A percentile compares a stretch with the other conserved stretches of the same genome.
Evolutionary conservation across 192 early-diverging fungal species (phyloP).

Genomic region (Coemansia sp.): DNA sequence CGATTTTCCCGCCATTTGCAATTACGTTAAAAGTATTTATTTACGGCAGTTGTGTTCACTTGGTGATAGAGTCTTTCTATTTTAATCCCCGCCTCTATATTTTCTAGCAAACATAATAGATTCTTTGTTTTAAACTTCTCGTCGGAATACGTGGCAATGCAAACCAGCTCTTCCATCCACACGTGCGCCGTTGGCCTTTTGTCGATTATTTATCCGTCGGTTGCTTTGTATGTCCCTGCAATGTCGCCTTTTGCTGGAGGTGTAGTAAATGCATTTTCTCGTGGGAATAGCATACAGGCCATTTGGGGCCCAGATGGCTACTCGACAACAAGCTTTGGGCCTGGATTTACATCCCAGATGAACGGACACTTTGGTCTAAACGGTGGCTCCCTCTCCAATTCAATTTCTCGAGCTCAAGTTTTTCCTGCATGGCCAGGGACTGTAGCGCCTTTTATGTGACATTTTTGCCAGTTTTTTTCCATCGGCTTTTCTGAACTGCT

Average conservation of each 20-base stretch:
- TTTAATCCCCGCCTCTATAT: not conserved
- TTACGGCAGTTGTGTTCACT: not conserved
- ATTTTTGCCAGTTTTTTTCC: not conserved
- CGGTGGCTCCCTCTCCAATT: conserved; percentile 43
- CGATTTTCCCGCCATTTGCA: not conserved
- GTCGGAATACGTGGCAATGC: not conserved
- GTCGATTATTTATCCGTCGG: not conserved
- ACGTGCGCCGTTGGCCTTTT: not conserved
- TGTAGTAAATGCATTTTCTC: conserved; percentile 24
- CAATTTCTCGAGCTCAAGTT: conserved; percentile 36
- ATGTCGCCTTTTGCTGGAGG: conserved; percentile 20
- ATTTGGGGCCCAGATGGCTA: conserved; percentile 48
- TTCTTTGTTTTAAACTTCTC: not conserved
- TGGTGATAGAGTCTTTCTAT: not conserved
- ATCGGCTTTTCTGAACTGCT: not conserved
- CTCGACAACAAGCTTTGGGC: conserved; percentile 37
- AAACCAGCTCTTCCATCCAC: not conserved
- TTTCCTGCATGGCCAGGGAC: conserved; percentile 17
- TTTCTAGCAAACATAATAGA: not conserved
- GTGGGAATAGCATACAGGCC: conserved; percentile 39
- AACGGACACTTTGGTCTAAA: conserved; percentile 38
- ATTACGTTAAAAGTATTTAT: not conserved
- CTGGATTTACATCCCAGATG: conserved; percentile 48
- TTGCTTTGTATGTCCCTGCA: conserved; percentile 16
- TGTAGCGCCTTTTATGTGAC: conserved; percentile 6